These are phyloP conservation scores for Erythrobasidium hasegawianum DNA, from an alignment of 1,284 basidiomycete genomes.

Conservation along the genomic window DNA sequence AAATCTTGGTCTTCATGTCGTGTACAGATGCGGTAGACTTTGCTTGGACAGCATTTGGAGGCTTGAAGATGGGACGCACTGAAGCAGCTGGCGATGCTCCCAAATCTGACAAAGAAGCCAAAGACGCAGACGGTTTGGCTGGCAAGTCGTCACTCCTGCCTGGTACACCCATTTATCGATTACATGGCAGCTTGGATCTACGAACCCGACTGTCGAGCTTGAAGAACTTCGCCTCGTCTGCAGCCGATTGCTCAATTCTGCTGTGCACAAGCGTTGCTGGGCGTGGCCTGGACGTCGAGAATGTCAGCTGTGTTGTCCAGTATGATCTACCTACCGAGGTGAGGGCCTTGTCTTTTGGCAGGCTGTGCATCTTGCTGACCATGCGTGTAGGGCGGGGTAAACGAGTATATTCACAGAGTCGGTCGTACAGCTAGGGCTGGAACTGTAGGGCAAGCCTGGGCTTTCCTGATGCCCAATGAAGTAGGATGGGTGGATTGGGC, in stretches of 20 bases:
- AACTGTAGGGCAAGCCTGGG: conserved; percentile 82
- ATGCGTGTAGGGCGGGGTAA: conserved; percentile 66
- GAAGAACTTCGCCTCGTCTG: conserved; percentile 64
- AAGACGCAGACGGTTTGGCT: conserved; percentile 47
- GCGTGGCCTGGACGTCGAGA: conserved; percentile 91
- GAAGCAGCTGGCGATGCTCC: conserved; percentile 1
- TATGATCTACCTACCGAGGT: conserved; percentile 92
- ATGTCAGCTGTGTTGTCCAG: conserved; percentile 91
- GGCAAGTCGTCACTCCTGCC: conserved; percentile 56
- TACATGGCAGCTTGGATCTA: conserved; percentile 88
- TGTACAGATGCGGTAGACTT: conserved; percentile 98
- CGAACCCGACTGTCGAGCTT: conserved; percentile 76
- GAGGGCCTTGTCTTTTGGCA: background rate
- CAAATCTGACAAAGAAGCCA: conserved; percentile 40
- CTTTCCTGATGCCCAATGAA: conserved; percentile 82
- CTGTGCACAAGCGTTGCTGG: conserved; percentile 96
- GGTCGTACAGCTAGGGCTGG: conserved; percentile 96
- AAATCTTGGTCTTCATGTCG: conserved; percentile 89
- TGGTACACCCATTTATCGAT: conserved; percentile 74
- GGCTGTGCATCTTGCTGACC: background rate
- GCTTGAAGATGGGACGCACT: conserved; percentile 64
- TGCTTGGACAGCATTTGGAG: conserved; percentile 84
- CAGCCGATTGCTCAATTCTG: conserved; percentile 59
- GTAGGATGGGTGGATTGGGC: conserved; percentile 84
- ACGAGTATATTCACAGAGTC: conserved; percentile 94